Conservation (phyloP, 1,139 yeast genomes). For the Geotrichum carabidarum region DNA sequence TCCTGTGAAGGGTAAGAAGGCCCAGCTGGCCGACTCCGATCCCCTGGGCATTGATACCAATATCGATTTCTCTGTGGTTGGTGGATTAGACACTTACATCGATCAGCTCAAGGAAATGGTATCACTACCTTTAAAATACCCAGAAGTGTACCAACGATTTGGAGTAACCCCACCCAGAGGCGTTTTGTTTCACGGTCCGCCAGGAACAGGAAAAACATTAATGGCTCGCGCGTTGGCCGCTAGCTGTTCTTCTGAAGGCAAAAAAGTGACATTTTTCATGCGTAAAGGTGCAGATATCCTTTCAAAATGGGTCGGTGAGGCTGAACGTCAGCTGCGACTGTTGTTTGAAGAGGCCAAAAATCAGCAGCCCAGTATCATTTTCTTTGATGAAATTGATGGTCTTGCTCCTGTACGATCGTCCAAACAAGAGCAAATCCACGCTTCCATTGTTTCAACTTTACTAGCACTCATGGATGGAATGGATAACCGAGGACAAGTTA, state of each 20-base stretch:
- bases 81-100: constrained; percentile 88
- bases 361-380: constrained; percentile 91
- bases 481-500: constrained; percentile 96
- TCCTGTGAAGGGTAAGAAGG: constrained; percentile 47
- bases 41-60: constrained; percentile 93
- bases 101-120: constrained; percentile 96
- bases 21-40: constrained; percentile 81
- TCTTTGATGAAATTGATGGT: constrained; percentile 97
- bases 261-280: constrained; percentile 94
- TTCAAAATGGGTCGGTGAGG: constrained; percentile 99
- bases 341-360: constrained; percentile 93
- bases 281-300: constrained; percentile 97
- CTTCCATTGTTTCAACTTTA: constrained; percentile 90
- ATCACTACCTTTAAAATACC: constrained; percentile 84
- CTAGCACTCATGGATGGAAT: constrained; percentile 98
- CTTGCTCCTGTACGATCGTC: constrained; percentile 96
- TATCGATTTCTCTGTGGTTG: constrained; percentile 83
- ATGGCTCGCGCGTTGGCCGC: constrained; percentile 98
- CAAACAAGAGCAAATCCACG: constrained; percentile 96
- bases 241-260: constrained; percentile 73
- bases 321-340: constrained; percentile 86
- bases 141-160: constrained; percentile 87
- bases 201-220: constrained; percentile 97
- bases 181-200: constrained; percentile 97
- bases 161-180: constrained; percentile 96